These are phyloP conservation scores for Colletotrichum chlorophyti DNA, from an alignment of 2,329 filamentous ascomycete genomes.

Conservation along the genomic window DNA sequence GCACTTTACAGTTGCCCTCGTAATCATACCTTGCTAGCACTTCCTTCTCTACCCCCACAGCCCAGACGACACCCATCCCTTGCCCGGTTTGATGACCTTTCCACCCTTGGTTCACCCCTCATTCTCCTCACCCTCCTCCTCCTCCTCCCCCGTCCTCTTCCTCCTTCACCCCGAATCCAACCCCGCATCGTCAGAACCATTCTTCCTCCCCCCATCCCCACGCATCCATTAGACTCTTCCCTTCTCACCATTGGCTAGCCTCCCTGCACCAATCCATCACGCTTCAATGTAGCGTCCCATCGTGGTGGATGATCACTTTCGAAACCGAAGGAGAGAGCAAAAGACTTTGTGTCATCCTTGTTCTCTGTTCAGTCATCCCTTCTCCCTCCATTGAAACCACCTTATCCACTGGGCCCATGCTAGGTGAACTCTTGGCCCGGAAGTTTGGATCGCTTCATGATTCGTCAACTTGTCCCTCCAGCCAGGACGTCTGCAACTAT, in stretches of 20 bases:
- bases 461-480: background rate
- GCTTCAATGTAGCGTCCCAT: conserved; percentile 18
- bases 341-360: conserved; percentile 14
- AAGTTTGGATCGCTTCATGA: conserved; percentile 10
- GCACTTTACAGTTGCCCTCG: conserved; percentile 5
- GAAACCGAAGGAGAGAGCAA: background rate
- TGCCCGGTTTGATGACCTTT: no score
- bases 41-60: no score
- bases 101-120: conserved; percentile 1
- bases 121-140: background rate
- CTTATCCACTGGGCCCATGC: conserved; percentile 19
- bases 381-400: conserved; percentile 9
- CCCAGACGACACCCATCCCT: no score
- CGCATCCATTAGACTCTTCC: conserved; percentile 19
- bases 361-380: background rate
- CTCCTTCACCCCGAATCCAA: background rate
- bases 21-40: background rate
- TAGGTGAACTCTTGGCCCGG: conserved; percentile 27
- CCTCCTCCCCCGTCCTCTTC: background rate
- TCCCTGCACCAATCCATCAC: conserved; percentile 12
- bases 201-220: conserved; percentile 23
- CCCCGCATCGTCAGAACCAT: conserved; percentile 25
- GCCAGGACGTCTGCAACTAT: conserved; percentile 5
- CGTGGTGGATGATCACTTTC: conserved; percentile 21
- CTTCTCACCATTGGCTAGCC: conserved; percentile 11